Evolutionary conservation across 2,329 filamentous ascomycete genomes (phyloP), one percentile per base, ranked within the genome.

Genomic region (Colletotrichum sublineola): DNA sequence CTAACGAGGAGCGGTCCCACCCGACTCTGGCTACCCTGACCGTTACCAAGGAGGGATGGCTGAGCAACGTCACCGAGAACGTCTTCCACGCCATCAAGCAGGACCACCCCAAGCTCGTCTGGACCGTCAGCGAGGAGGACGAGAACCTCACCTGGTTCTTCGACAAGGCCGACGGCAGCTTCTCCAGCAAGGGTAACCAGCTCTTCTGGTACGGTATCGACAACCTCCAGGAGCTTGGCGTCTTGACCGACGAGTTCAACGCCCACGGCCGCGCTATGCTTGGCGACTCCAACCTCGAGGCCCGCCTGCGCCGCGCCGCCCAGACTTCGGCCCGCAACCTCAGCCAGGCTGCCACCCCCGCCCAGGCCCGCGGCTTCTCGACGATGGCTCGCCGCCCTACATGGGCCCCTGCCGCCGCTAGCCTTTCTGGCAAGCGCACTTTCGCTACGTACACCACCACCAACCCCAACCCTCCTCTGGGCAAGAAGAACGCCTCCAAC

Each of bases 71-170:
- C 44, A 94, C 95, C 40, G 96, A 98, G 82, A 98, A 98, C 79
- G 93, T 98, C 70, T 97, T 98, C 82, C 90, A 93, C 75, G 93
- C 93, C 74, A 93, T 98, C 81, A 97, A 96, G 87, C 97, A 97
- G 83, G 96, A 98, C 79, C 93, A 95, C 82, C 91, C 95, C 67
- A 94, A 93, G 84, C 88, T 98, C 75, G 93, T 94, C 75, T 99
- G 95, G 96, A 97, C 95, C n/a, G 96, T 98, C 73, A 96, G 94
- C 85, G 93, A 95, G 79, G 93, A 97, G 76, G 95, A 98, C 78
- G 96, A 98, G 88, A 98, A 98, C 81, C 86, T 98, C 77, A 95
- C 94, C 14, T 98, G 96, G 96, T 98, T 98, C 87, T 97, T 97
- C 77, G 95, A 97, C 83, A 97, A 97, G 87, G 93, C 96, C 12